Evolutionary conservation across 2,329 filamentous ascomycete genomes (phyloP).

Genomic region (Alternaria alternata): DNA sequence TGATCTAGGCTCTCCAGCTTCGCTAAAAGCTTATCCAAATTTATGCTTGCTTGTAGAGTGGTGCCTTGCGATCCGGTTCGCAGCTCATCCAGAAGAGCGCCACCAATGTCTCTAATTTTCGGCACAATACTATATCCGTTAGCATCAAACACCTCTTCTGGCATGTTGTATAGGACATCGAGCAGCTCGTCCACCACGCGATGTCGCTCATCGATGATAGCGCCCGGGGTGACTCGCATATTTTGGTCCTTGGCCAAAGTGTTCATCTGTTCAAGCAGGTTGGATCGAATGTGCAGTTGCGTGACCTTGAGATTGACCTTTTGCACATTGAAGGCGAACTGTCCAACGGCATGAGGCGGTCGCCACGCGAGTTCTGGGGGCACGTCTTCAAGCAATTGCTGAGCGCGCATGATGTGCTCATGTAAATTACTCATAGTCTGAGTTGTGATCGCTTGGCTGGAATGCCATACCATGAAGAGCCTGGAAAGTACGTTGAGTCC

Average conservation of each 20-base stretch:
- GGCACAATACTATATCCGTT: constrained; percentile 33
- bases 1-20: constrained; percentile 28
- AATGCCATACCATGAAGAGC: constrained; percentile 31
- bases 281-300: constrained; percentile 32
- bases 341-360: neutral
- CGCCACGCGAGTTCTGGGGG: constrained; percentile 25
- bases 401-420: constrained; percentile 23
- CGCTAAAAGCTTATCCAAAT: constrained; percentile 22
- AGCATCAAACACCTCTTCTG: constrained; percentile 31
- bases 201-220: constrained; percentile 28
- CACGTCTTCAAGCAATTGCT: constrained; percentile 18
- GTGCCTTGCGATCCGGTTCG: constrained; percentile 22
- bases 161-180: constrained; percentile 26
- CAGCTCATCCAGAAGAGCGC: constrained; percentile 27
- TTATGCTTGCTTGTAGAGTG: constrained; percentile 25
- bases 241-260: constrained; percentile 19
- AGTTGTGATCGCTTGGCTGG: constrained; percentile 23
- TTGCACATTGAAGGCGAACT: constrained; percentile 31
- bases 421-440: constrained; percentile 27
- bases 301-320: constrained; percentile 34
- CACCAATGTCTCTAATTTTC: constrained; percentile 31
- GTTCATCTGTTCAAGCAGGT: constrained; percentile 34
- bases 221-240: constrained; percentile 20
- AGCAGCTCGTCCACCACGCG: constrained; percentile 28
- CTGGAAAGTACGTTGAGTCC: constrained; percentile 29